These are phyloP conservation scores for Epichloe glyceriae DNA, from an alignment of 2,329 filamentous ascomycete genomes.

Conservation along the genomic window DNA sequence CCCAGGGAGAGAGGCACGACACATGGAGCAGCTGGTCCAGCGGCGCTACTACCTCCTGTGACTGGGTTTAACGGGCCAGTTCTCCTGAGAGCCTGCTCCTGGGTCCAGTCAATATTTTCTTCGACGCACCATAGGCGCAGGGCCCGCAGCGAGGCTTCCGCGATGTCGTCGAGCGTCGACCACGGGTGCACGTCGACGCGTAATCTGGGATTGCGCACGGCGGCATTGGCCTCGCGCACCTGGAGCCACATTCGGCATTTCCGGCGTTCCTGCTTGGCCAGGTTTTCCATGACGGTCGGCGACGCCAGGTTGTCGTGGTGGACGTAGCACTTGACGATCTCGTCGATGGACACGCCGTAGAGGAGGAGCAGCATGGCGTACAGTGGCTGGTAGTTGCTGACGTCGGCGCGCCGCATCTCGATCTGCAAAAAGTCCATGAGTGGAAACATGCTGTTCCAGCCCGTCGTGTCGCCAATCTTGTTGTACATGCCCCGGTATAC, in stretches of 20 bases:
- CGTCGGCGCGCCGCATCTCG: slow-evolving; percentile 22
- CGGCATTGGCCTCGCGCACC: slow-evolving; percentile 19
- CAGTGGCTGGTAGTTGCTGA: slow-evolving; percentile 25
- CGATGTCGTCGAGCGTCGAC: slow-evolving; percentile 32
- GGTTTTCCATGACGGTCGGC: slow-evolving; percentile 8
- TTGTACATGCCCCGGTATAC: slow-evolving; percentile 30
- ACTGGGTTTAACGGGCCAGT: slow-evolving; percentile 7
- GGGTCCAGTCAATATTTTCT: slow-evolving; percentile 33
- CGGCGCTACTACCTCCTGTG: neutral
- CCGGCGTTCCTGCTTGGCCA: slow-evolving; percentile 16
- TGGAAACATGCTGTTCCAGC: slow-evolving; percentile 33
- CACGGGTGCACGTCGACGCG: slow-evolving; percentile 26
- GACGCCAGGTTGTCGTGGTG: slow-evolving; percentile 10
- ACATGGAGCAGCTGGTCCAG: neutral
- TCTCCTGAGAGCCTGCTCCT: slow-evolving; percentile 20
- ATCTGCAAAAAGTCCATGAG: slow-evolving; percentile 28
- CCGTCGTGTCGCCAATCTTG: slow-evolving; percentile 25
- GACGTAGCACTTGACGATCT: slow-evolving; percentile 27
- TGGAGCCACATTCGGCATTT: slow-evolving; percentile 16
- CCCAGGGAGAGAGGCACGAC: too few species aligned
- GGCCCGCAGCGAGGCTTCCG: slow-evolving; percentile 24
- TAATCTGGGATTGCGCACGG: slow-evolving; percentile 16
- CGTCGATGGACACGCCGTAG: slow-evolving; percentile 31
- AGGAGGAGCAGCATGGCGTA: slow-evolving; percentile 30
- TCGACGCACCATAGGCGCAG: slow-evolving; percentile 31